Evolutionary conservation across 306 rosid genomes (phyloP).

Genomic region (Quercus suber): DNA sequence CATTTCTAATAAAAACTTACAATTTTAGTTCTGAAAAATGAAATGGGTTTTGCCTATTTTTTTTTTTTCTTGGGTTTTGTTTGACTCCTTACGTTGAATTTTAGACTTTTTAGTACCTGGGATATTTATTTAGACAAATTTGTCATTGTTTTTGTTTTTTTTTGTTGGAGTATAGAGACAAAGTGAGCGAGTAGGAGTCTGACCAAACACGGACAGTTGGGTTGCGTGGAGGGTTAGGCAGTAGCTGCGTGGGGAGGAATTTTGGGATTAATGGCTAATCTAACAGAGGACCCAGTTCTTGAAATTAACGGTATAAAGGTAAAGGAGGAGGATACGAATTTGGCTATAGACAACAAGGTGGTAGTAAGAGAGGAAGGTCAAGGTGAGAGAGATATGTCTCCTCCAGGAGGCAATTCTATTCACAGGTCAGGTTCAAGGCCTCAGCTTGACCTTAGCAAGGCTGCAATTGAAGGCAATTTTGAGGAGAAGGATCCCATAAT

Average conservation of each 20-base stretch:
- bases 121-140: background rate
- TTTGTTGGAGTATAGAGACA: background rate
- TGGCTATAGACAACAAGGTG: constrained; percentile 10
- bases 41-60: background rate
- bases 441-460: constrained; percentile 93
- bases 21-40: background rate
- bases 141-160: background rate
- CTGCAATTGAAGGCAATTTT: constrained; percentile 76
- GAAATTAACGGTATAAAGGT: constrained; percentile 40
- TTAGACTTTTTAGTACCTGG: background rate
- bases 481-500: constrained; percentile 91
- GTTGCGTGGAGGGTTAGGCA: constrained; percentile 48
- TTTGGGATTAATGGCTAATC: constrained; percentile 62
- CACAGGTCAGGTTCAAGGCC: constrained; percentile 89
- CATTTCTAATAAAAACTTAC: background rate
- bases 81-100: background rate
- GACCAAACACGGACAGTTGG: background rate
- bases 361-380: constrained; percentile 29
- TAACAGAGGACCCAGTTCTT: constrained; percentile 35
- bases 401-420: constrained; percentile 57
- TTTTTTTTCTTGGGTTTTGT: background rate
- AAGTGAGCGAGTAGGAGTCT: constrained; percentile 24
- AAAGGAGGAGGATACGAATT: constrained; percentile 17
- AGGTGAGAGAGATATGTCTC: constrained; percentile 59
- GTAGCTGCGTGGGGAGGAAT: constrained; percentile 19